Evolutionary conservation across 1,139 yeast species (phyloP).

Genomic region (Citeromyces hawaiiensis): DNA sequence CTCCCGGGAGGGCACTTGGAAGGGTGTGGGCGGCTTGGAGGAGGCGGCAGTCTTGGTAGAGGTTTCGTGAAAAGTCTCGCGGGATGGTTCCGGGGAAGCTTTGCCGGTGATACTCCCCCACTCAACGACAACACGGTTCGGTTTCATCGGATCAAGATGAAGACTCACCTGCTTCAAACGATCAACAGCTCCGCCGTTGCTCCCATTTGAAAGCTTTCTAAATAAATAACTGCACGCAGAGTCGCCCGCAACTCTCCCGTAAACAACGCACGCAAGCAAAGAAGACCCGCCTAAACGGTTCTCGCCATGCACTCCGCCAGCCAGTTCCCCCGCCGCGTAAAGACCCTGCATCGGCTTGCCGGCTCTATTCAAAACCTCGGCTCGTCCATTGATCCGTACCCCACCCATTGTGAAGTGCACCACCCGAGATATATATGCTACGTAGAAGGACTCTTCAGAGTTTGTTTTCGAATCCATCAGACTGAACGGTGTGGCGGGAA

Average conservation of each 20-base stretch:
- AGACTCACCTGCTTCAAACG: constrained; percentile 22
- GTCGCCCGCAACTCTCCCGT: constrained; percentile 54
- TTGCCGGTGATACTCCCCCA: not conserved
- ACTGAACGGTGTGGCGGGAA: constrained; percentile 35
- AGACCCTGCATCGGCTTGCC: constrained; percentile 39
- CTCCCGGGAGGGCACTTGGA: constrained; percentile 27
- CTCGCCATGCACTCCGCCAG: constrained; percentile 76
- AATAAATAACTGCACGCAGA: constrained; percentile 15
- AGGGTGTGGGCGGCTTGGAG: constrained; percentile 6
- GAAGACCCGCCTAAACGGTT: constrained; percentile 72
- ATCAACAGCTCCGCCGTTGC: constrained; percentile 18
- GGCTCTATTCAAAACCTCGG: constrained; percentile 36
- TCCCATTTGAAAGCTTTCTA: constrained; percentile 11
- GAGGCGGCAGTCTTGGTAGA: not conserved
- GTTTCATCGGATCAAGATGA: constrained; percentile 27
- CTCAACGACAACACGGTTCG: constrained; percentile 3
- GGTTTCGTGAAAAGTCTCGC: too few species aligned
- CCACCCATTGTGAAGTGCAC: constrained; percentile 88
- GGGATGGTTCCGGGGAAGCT: not conserved
- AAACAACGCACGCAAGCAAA: constrained; percentile 65
- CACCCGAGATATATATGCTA: constrained; percentile 56
- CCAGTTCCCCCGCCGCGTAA: constrained; percentile 71
- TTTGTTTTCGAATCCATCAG: constrained; percentile 4
- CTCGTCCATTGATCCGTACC: constrained; percentile 44
- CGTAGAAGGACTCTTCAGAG: constrained; percentile 19